These are phyloP conservation scores for Saraca asoca DNA, from an alignment of 331 rosid genomes.

Conservation along the genomic window DNA sequence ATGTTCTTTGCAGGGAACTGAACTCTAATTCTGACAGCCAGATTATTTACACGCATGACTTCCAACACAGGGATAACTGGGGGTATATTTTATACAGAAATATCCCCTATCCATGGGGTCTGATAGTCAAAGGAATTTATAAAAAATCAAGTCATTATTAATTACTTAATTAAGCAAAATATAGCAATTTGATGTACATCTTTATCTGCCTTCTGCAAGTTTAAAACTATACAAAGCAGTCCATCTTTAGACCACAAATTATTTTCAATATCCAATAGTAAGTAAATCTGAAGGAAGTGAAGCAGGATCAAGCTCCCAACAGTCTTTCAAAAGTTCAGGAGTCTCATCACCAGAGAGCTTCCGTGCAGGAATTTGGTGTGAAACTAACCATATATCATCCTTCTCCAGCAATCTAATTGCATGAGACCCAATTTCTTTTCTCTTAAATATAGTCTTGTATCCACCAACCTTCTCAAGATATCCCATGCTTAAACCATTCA, in stretches of 20 bases:
- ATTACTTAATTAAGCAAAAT: too few relatives aligned
- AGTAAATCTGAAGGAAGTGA: conserved; percentile 83
- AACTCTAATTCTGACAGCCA: too few relatives aligned
- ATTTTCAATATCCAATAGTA: conserved; percentile 36
- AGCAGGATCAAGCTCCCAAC: conserved; percentile 98
- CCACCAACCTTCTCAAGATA: conserved; percentile 90
- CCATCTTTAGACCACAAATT: conserved; percentile 29
- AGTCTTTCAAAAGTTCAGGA: conserved; percentile 59
- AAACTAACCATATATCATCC: conserved; percentile 55
- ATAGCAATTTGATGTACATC: conserved; percentile 1
- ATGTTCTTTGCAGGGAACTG: too few relatives aligned
- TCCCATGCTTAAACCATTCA: conserved; percentile 74
- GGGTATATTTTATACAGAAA: too few relatives aligned
- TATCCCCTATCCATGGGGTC: too few relatives aligned
- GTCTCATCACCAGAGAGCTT: conserved; percentile 60
- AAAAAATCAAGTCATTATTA: too few relatives aligned
- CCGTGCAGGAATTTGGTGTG: conserved; percentile 88
- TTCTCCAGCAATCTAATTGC: conserved; percentile 67
- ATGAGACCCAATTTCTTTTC: conserved; percentile 69
- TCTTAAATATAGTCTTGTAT: conserved; percentile 77
- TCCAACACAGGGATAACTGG: too few relatives aligned
- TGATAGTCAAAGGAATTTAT: too few relatives aligned
- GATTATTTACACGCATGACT: too few relatives aligned
- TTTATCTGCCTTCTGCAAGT: conserved; percentile 1
- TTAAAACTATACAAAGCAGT: conserved; percentile 32